Evolutionary conservation across 2,329 filamentous ascomycete genomes (phyloP).

Genomic region (Fusarium sp.): DNA sequence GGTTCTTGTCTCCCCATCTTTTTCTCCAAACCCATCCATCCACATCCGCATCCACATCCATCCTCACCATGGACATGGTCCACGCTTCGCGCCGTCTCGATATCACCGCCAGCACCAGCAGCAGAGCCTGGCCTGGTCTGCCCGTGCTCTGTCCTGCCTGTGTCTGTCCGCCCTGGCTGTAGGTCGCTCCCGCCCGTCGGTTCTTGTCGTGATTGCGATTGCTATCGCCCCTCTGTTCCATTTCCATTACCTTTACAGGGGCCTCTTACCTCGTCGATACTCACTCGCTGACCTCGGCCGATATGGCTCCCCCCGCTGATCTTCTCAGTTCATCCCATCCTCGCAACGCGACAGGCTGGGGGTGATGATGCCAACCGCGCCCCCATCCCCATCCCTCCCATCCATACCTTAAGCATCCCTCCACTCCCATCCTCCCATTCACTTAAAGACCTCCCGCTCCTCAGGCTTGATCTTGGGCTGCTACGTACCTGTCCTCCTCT

Average conservation of each 20-base stretch:
- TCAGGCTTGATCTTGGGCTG: constrained; percentile 23
- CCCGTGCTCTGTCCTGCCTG: neutral
- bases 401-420: constrained; percentile 18
- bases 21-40: constrained; percentile 36
- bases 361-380: constrained; percentile 42
- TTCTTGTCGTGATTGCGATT: neutral
- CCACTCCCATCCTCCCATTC: constrained; percentile 33
- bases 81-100: constrained; percentile 29
- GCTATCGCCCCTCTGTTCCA: constrained; percentile 3
- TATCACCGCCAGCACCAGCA: constrained; percentile 26
- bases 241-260: constrained; percentile 18
- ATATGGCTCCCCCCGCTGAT: constrained; percentile 42
- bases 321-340: constrained; percentile 35
- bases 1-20: constrained; percentile 37
- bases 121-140: constrained; percentile 3
- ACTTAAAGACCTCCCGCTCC: constrained; percentile 26
- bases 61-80: constrained; percentile 23
- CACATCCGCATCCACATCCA: constrained; percentile 23
- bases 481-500: constrained; percentile 26
- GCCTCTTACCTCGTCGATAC: constrained; percentile 8
- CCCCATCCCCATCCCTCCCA: constrained; percentile 34
- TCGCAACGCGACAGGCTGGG: constrained; percentile 32
- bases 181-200: constrained; percentile 8
- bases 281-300: constrained; percentile 38
- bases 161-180: neutral